phyloP scores from a whole-genome alignment of 352 stramenopile genomes.

The Phytophthora brassicae region DNA sequence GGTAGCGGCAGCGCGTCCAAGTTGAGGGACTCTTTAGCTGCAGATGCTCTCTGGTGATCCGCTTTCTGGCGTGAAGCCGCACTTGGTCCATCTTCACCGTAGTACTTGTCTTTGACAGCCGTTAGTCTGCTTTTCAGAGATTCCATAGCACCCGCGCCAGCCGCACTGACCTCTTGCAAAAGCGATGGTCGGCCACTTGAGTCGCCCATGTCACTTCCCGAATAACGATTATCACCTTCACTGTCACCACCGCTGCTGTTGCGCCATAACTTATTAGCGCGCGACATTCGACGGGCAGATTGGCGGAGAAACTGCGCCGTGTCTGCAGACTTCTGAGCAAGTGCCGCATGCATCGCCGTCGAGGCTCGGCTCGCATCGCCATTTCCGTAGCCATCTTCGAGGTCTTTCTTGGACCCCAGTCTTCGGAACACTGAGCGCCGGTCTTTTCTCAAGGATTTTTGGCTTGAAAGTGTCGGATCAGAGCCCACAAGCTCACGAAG shows the following conservation, averaged over 20 bases:
- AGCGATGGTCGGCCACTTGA: constrained; percentile 54
- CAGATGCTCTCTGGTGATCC: constrained; percentile 15
- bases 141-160: constrained; percentile 62
- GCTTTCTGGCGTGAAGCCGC: constrained; percentile 15
- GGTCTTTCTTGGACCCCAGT: constrained; percentile 78
- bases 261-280: constrained; percentile 57
- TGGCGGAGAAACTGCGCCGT: constrained; percentile 77
- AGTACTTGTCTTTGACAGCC: constrained; percentile 85
- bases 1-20: constrained; percentile 72
- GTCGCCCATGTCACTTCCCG: constrained; percentile 49
- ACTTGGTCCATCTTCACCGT: constrained; percentile 44
- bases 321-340: constrained; percentile 73
- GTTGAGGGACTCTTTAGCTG: constrained; percentile 60
- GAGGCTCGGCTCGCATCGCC: constrained; percentile 46
- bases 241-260: constrained; percentile 37
- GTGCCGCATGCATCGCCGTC: constrained; percentile 51
- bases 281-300: constrained; percentile 69
- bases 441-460: constrained; percentile 46
- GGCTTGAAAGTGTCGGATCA: constrained; percentile 30
- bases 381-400: constrained; percentile 44
- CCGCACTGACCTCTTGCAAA: constrained; percentile 64
- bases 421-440: constrained; percentile 65
- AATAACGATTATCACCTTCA: constrained; percentile 51
- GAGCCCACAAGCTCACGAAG: constrained; percentile 59
- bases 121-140: constrained; percentile 70